A percentile compares a stretch with the other conserved stretches of the same genome.
These are phyloP conservation scores for Paramecium biaurelia DNA, from an alignment of 73 alveolate species.

Conservation along the genomic window DNA sequence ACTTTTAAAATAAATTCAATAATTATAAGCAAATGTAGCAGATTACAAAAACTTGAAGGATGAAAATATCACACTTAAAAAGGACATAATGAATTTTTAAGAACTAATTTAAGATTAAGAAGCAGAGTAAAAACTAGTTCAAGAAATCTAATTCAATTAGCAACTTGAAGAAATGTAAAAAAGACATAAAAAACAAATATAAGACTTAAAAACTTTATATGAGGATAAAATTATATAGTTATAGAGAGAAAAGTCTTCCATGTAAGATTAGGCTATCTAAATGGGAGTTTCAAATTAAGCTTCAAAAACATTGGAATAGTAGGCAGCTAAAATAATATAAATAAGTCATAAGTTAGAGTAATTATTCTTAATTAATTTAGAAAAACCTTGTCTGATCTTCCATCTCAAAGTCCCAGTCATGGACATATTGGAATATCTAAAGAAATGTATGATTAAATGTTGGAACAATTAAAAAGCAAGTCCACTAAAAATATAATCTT, in stretches of 20 bases:
- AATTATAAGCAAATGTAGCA: not conserved
- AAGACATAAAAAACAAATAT: not conserved
- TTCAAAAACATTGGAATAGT: not conserved
- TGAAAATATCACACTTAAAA: not conserved
- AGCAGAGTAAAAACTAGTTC: not conserved
- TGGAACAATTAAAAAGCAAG: not conserved
- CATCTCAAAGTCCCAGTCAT: not conserved
- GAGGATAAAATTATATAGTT: not conserved
- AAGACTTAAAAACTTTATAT: not conserved
- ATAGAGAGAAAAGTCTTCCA: not conserved
- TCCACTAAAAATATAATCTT: not conserved
- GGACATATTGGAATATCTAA: not conserved
- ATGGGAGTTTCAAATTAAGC: not conserved
- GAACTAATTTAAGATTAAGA: not conserved
- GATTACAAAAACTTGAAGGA: not conserved
- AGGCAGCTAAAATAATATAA: not conserved
- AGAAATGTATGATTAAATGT: not conserved
- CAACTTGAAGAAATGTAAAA: not conserved
- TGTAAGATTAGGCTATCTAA: not conserved
- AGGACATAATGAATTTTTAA: not conserved
- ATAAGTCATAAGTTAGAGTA: constrained; percentile 3
- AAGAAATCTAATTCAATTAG: not conserved
- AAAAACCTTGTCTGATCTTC: constrained; percentile 16
- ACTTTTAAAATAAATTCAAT: not conserved
- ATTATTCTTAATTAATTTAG: not conserved